phyloP scores from a whole-genome alignment of 179 eudicot genomes.

The Beta macrorhiza region DNA sequence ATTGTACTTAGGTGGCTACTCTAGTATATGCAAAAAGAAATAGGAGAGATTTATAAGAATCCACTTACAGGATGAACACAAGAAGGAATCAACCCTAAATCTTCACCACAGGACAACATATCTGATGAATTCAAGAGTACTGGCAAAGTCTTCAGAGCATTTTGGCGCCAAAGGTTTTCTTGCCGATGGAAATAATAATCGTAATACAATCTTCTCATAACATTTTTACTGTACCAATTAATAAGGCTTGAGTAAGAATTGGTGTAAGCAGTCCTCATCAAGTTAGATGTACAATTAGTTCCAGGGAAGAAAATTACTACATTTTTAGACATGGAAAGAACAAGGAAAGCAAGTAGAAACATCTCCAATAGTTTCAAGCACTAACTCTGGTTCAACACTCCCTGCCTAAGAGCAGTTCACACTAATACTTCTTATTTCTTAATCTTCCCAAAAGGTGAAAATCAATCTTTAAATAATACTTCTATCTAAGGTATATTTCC shows the following conservation, averaged over 20 bases:
- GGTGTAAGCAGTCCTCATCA: not conserved
- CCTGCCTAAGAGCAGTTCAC: not conserved
- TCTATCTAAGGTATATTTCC: not conserved
- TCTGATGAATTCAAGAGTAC: conserved; percentile 87
- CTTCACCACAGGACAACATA: conserved; percentile 98
- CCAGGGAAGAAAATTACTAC: not conserved
- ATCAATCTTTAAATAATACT: no score
- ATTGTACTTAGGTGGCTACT: not conserved
- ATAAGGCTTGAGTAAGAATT: conserved; percentile 2
- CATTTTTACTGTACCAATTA: conserved; percentile 65
- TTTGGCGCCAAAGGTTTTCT: conserved; percentile 89
- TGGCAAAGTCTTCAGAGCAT: conserved; percentile 93
- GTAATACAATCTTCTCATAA: conserved; percentile 74
- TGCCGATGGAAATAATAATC: conserved; percentile 99
- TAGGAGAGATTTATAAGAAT: not conserved
- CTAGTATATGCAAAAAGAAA: not conserved
- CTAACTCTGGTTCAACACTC: not conserved
- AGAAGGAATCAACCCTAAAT: conserved; percentile 90
- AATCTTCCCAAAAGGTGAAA: not conserved
- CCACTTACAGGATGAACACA: conserved; percentile 93
- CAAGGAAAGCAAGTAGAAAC: not conserved
- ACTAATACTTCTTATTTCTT: not conserved
- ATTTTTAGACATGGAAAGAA: not conserved
- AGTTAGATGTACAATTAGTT: not conserved
- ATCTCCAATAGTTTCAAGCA: not conserved